A percentile compares a stretch with the other conserved stretches of the same genome.
phyloP scores from a whole-genome alignment of 331 rosid genomes.

The Malus hybrid region DNA sequence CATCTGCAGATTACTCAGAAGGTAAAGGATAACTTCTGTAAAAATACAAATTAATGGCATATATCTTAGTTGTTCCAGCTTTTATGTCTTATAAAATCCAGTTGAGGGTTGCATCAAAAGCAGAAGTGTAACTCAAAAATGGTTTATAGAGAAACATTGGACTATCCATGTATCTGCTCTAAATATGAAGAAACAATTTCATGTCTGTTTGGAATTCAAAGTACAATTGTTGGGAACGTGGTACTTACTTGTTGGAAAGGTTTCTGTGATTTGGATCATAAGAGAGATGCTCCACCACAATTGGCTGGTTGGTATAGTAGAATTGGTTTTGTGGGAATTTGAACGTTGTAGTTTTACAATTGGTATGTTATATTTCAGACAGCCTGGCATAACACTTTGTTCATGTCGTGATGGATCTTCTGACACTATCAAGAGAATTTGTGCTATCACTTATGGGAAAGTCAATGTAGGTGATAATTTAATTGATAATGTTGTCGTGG shows the following conservation, averaged over 20 bases:
- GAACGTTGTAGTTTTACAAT: background rate
- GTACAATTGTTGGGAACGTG: background rate
- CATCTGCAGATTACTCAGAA: slow-evolving; percentile 65
- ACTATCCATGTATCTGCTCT: background rate
- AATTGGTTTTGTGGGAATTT: background rate
- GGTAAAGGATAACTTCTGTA: slow-evolving; percentile 33
- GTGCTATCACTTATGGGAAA: background rate
- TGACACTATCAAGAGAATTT: background rate
- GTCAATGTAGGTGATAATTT: background rate
- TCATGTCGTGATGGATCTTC: background rate
- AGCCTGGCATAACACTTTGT: background rate
- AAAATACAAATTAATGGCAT: background rate
- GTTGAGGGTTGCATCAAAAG: background rate
- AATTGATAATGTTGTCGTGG: background rate
- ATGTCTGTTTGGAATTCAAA: background rate
- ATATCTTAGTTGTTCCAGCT: background rate
- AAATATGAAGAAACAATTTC: background rate
- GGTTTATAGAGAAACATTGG: background rate
- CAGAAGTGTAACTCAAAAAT: background rate
- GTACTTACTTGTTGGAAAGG: background rate
- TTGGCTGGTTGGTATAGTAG: background rate
- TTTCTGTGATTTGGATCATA: background rate
- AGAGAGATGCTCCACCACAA: background rate
- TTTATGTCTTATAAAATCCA: background rate
- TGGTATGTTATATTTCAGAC: background rate